A percentile compares a stretch with the other conserved stretches of the same genome.
These are phyloP conservation scores for Hypholoma sublateritium DNA, from an alignment of 768 basidiomycete species.

Conservation along the genomic window DNA sequence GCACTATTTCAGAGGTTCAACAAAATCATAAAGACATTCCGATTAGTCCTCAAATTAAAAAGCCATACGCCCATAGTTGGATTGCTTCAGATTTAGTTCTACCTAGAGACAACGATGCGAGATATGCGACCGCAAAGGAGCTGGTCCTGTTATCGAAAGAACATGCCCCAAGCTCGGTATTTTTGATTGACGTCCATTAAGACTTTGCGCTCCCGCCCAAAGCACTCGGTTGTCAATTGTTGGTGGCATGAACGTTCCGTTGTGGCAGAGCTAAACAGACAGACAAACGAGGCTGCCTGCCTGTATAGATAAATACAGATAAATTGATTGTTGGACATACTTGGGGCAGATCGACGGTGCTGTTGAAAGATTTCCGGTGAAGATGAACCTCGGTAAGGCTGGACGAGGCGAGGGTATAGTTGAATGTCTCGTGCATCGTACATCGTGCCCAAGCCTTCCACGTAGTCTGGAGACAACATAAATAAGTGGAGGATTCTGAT, in stretches of 20 bases:
- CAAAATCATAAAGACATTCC: conserved; percentile 19
- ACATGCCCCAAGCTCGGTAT: conserved; percentile 42
- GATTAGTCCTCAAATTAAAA: conserved; percentile 36
- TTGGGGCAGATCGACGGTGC: conserved; percentile 23
- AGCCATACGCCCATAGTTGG: conserved; percentile 43
- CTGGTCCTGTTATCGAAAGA: conserved; percentile 33
- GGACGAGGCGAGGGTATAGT: conserved; percentile 37
- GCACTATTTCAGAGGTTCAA: neutral
- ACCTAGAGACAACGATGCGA: conserved; percentile 34
- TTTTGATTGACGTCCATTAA: conserved; percentile 38
- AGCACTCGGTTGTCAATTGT: conserved; percentile 33
- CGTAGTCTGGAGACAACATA: conserved; percentile 30
- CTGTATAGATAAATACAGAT: conserved; percentile 26
- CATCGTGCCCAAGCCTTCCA: conserved; percentile 38
- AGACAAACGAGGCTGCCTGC: conserved; percentile 26
- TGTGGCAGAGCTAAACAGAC: conserved; percentile 30
- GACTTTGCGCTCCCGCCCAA: conserved; percentile 34
- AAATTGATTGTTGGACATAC: conserved; percentile 30
- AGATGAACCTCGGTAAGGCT: conserved; percentile 34
- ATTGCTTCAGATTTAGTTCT: conserved; percentile 45
- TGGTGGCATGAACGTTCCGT: conserved; percentile 31
- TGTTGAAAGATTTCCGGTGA: conserved; percentile 41
- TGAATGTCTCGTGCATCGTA: conserved; percentile 44
- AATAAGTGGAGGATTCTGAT: neutral
- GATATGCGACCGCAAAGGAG: conserved; percentile 36